Percentiles rank a stretch among this genome's conserved stretches.
These are phyloP conservation scores for Microsporum audouinii DNA, from an alignment of 2,329 filamentous ascomycete genomes.

Conservation along the genomic window DNA sequence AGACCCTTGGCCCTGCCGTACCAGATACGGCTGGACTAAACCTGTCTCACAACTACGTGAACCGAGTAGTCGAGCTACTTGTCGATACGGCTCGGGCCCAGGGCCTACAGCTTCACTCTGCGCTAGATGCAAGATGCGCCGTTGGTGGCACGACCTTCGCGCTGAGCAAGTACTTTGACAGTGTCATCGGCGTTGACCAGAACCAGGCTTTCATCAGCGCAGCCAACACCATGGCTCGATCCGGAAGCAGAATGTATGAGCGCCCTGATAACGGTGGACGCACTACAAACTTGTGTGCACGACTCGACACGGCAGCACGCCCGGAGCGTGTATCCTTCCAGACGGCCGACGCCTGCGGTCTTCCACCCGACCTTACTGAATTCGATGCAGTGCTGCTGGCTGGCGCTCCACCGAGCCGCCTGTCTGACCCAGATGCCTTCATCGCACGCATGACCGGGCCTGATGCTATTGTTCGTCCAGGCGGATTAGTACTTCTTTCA, in stretches of 20 bases:
- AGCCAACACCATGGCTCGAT: background rate
- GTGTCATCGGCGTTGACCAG: background rate
- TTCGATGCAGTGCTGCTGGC: background rate
- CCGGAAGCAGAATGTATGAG: background rate
- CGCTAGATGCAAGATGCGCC: background rate
- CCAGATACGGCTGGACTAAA: background rate
- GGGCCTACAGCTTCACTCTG: background rate
- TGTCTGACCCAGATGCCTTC: background rate
- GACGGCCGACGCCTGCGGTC: background rate
- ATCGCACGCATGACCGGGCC: background rate
- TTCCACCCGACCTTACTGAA: background rate
- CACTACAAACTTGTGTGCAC: background rate
- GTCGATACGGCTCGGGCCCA: background rate
- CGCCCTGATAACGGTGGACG: background rate
- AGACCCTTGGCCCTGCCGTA: background rate
- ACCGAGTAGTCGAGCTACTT: background rate
- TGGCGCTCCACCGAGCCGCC: background rate
- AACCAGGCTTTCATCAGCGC: background rate
- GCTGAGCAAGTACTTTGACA: background rate
- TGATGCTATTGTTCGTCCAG: background rate
- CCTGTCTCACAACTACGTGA: background rate
- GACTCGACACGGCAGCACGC: background rate
- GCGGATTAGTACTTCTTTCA: background rate
- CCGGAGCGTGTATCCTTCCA: background rate
- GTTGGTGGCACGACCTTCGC: background rate